Percentiles rank a stretch among this genome's conserved stretches.
These are phyloP conservation scores for Plantago elongata DNA, from an alignment of 257 asterid genomes.

Conservation along the genomic window DNA sequence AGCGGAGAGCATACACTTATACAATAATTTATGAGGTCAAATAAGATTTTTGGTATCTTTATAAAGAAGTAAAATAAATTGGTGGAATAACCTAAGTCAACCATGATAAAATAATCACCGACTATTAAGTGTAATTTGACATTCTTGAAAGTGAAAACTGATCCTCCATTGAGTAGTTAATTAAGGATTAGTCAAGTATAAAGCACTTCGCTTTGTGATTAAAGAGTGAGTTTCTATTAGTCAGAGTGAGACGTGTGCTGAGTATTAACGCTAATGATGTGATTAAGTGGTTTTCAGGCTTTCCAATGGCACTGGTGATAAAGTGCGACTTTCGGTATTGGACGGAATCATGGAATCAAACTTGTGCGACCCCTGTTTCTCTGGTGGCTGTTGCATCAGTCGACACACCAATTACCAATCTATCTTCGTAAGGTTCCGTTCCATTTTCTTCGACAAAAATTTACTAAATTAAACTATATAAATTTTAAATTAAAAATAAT, in stretches of 20 bases:
- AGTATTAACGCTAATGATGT: not conserved
- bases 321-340: slow-evolving; percentile 10
- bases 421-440: too few relatives aligned
- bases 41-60: not conserved
- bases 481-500: too few relatives aligned
- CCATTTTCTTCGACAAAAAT: too few relatives aligned
- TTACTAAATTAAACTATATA: too few relatives aligned
- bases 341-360: slow-evolving; percentile 11
- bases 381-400: too few relatives aligned
- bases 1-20: too few relatives aligned
- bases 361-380: not conserved
- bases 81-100: not conserved
- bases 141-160: too few relatives aligned
- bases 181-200: too few relatives aligned
- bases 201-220: too few relatives aligned
- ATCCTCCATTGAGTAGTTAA: too few relatives aligned
- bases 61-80: not conserved
- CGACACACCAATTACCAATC: too few relatives aligned
- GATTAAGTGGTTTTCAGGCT: not conserved
- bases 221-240: not conserved
- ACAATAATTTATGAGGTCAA: too few relatives aligned
- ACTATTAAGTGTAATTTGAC: not conserved
- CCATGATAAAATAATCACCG: not conserved
- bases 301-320: not conserved
- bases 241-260: slow-evolving; percentile 1